Evolutionary conservation across 768 basidiomycete genomes (phyloP), one percentile per base, ranked within the genome.

Genomic region (Trametes cingulata): DNA sequence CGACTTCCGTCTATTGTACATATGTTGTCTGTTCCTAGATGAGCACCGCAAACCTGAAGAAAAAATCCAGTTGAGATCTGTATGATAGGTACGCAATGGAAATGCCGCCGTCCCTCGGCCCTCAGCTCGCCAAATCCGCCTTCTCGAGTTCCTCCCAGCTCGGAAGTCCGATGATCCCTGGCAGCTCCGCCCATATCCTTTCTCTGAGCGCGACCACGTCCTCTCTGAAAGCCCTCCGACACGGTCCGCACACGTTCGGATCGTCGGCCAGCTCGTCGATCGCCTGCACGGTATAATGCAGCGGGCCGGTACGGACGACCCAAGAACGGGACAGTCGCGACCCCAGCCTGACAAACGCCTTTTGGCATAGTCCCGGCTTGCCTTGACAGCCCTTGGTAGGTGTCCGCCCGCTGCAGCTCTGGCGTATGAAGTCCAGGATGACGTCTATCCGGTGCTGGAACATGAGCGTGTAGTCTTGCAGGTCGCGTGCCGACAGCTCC

Each of bases 391-490:
- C 24, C 39, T 47, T 41, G 13, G 37, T 7, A 1, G 61, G 43
- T 1, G 22, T 27, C 10, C 65, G 58, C 25, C 74, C 71, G 3
- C 71, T 71, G 59, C 78, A 80, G 27, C 77, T 73, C 33, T 71
- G 63, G 40, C 80, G 80, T 12, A 81, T 72, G 63, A 86, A 86
- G 40, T 79, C 73, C 8, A 82, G 72, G 53, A 81, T 75, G 37
- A 76, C 48, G 36, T 80, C 76, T 20, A 84, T 64, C 20, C 85
- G 80, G 55, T 81, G 74, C 69, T 86, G 84, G 69, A 76, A 85
- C 79, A 86, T 81, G 39, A 83, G 75, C 4, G 81, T 81, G 65
- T 85, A 86, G 39, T 76, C 71, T 58, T 73, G 67, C n/a, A 84
- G 57, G 67, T 84, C 83, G 24, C 69, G 54, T 10, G 76, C 62